phyloP scores from a whole-genome alignment of 768 basidiomycete genomes.

The Rhizopogon sp. region DNA sequence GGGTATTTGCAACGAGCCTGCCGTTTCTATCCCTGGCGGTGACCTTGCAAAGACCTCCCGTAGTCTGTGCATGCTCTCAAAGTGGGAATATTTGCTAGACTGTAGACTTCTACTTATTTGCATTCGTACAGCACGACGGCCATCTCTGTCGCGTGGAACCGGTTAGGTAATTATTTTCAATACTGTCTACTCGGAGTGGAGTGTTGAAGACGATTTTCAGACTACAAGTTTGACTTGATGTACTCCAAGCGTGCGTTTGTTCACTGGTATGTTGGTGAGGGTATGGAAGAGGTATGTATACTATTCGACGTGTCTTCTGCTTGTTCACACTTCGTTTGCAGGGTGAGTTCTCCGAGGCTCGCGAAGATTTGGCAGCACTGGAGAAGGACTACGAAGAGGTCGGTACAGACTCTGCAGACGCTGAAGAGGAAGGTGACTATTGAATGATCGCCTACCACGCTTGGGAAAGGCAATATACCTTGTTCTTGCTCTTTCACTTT shows the following conservation, averaged over 20 bases:
- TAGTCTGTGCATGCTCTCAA: slow-evolving; percentile 96
- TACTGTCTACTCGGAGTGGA: background rate
- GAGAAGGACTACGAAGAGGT: slow-evolving; percentile 96
- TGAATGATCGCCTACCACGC: slow-evolving; percentile 21
- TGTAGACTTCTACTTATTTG: background rate
- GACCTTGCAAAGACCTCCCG: slow-evolving; percentile 93
- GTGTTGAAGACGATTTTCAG: slow-evolving; percentile 30
- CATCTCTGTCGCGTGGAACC: slow-evolving; percentile 92
- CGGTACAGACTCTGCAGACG: slow-evolving; percentile 71
- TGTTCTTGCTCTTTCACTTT: background rate
- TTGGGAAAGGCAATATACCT: background rate
- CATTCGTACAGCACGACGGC: slow-evolving; percentile 65
- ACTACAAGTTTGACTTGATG: slow-evolving; percentile 98
- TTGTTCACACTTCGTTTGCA: slow-evolving; percentile 18
- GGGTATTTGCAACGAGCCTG: slow-evolving; percentile 96
- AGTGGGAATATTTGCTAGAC: slow-evolving; percentile 37
- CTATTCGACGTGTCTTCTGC: background rate
- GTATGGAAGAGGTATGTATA: slow-evolving; percentile 84
- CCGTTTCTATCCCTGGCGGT: slow-evolving; percentile 87
- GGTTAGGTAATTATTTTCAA: slow-evolving; percentile 46
- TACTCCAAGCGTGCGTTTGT: slow-evolving; percentile 95
- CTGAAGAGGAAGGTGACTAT: slow-evolving; percentile 60
- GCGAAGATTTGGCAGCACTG: slow-evolving; percentile 95
- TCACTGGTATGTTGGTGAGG: slow-evolving; percentile 97
- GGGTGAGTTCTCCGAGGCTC: slow-evolving; percentile 98